Conservation (phyloP, 208 protist genomes). For the Novymonas esmeraldas region DNA sequence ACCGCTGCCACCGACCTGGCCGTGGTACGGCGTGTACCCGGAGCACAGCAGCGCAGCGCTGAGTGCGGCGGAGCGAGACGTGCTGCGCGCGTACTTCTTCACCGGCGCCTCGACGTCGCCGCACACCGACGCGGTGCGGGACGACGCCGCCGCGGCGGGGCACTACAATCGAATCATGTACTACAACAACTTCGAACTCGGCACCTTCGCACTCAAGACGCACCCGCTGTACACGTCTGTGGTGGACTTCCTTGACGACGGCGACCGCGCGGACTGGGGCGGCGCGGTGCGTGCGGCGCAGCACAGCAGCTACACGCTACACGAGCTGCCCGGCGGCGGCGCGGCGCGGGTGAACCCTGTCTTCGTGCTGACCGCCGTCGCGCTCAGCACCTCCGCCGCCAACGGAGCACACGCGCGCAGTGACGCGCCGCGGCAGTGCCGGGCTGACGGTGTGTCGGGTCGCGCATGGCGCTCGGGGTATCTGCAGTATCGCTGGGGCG, state of each 20-base stretch:
- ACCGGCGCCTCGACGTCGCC: not conserved
- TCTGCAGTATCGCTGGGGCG: slow-evolving; percentile 23
- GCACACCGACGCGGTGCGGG: not conserved
- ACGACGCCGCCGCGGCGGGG: not conserved
- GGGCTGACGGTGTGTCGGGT: not conserved
- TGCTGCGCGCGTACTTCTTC: slow-evolving; percentile 16
- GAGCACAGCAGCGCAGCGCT: slow-evolving; percentile 18
- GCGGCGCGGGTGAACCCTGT: not conserved
- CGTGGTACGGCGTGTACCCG: slow-evolving; percentile 17
- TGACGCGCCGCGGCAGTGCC: not conserved
- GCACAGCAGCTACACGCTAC: not conserved
- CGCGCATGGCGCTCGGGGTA: slow-evolving; percentile 12
- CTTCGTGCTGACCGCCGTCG: not conserved
- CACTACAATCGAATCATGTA: slow-evolving; percentile 8
- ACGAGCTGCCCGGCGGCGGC: not conserved
- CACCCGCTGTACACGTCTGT: slow-evolving; percentile 21
- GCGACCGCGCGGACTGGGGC: slow-evolving; percentile 10
- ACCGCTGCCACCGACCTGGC: slow-evolving; percentile 25
- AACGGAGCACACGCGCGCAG: too few species aligned
- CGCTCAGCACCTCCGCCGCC: too few species aligned
- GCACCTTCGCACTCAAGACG: slow-evolving; percentile 12
- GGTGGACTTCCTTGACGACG: slow-evolving; percentile 16
- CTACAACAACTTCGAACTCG: slow-evolving; percentile 25
- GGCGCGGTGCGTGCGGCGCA: slow-evolving; percentile 6
- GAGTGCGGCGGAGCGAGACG: slow-evolving; percentile 1